These are phyloP conservation scores for Botrytis medusae DNA, from an alignment of 2,329 filamentous ascomycete species.

Conservation along the genomic window DNA sequence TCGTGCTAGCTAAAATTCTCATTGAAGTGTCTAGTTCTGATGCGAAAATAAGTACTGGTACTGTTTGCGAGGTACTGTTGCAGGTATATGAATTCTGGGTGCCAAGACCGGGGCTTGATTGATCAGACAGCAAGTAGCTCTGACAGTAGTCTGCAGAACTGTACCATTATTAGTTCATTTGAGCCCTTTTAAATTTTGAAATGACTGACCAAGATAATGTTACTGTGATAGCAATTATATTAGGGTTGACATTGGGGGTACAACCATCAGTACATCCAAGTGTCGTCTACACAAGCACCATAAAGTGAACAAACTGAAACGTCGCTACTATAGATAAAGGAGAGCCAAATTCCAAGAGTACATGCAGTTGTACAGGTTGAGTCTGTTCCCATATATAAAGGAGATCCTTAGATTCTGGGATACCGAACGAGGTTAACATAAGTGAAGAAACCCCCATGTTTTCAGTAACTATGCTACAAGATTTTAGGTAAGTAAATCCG, in stretches of 20 bases:
- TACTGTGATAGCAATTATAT: neutral
- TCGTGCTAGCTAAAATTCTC: neutral
- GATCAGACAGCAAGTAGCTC: neutral
- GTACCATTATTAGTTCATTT: neutral
- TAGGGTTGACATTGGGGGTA: neutral
- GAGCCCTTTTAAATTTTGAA: fast-evolving
- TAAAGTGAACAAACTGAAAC: neutral
- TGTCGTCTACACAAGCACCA: neutral
- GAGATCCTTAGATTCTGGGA: neutral
- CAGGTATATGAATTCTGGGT: neutral
- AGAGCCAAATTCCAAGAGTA: neutral
- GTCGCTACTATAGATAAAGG: neutral
- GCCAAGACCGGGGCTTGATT: neutral
- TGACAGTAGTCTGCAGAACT: neutral
- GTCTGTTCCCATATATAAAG: neutral
- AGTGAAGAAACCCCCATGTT: too few species aligned
- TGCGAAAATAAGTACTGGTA: neutral
- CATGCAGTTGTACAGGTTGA: slow-evolving; percentile 3
- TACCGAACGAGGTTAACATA: too few species aligned
- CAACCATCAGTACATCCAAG: neutral
- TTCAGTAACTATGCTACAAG: too few species aligned
- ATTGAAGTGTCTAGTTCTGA: neutral
- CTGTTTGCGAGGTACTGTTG: neutral
- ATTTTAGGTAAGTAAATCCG: neutral
- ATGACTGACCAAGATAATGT: neutral